phyloP scores from a whole-genome alignment of 2,329 filamentous ascomycete genomes.

The Cyclaneusma minus region DNA sequence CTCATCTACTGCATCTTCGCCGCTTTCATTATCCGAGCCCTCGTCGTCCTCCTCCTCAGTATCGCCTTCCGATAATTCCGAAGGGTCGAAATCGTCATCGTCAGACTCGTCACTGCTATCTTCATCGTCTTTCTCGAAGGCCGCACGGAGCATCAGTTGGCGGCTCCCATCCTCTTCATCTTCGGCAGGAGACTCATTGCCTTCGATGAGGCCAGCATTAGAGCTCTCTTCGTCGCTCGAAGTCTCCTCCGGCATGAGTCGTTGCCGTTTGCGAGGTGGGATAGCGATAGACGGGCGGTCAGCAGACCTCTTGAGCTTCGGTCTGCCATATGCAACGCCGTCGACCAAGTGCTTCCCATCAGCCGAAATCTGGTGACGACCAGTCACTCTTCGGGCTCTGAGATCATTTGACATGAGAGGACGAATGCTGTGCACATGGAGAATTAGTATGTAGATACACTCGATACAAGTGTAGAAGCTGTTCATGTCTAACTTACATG shows the following conservation, averaged over 20 bases:
- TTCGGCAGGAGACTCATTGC: too few species aligned
- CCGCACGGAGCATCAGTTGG: conserved; percentile 13
- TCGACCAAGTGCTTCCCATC: conserved; percentile 75
- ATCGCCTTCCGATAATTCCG: too few species aligned
- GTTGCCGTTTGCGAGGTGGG: conserved; percentile 58
- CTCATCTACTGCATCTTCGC: conserved; percentile 17
- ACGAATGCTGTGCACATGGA: conserved; percentile 43
- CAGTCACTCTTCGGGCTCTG: conserved; percentile 54
- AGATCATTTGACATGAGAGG: conserved; percentile 63
- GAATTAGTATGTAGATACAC: conserved; percentile 3
- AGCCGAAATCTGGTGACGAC: conserved; percentile 64
- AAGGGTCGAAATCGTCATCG: conserved; percentile 5
- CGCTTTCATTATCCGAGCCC: conserved; percentile 10
- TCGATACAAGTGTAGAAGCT: conserved; percentile 1
- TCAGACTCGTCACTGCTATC: conserved; percentile 11
- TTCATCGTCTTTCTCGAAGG: conserved; percentile 22
- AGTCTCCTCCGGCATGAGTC: too few species aligned
- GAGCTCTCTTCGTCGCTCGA: conserved; percentile 20
- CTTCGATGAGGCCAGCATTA: background rate
- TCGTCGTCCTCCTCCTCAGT: conserved; percentile 13
- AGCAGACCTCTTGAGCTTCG: conserved; percentile 42
- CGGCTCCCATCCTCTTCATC: conserved; percentile 20
- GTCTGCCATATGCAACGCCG: conserved; percentile 69
- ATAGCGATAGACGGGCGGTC: conserved; percentile 54
- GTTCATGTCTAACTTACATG: conserved; percentile 50